Conservation (phyloP, 1,284 basidiomycete genomes). For the Fistulina hepatica region DNA sequence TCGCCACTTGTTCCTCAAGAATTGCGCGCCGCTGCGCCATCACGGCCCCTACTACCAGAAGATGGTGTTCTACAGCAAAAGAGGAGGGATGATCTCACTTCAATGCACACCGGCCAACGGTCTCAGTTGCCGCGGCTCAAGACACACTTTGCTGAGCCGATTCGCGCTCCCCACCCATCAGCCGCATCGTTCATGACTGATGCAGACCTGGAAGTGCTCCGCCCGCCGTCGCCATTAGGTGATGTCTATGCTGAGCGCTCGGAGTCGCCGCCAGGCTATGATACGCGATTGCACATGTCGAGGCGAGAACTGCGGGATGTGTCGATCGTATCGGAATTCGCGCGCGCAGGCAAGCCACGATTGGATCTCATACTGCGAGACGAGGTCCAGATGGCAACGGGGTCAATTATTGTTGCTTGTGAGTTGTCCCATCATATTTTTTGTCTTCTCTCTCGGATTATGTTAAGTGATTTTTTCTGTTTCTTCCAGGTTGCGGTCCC, state of each 20-base stretch:
- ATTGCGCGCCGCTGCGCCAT: too few relatives aligned
- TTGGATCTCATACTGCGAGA: conserved; percentile 55
- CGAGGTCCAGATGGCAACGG: conserved; percentile 48
- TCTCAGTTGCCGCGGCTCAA: too few relatives aligned
- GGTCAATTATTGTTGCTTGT: conserved; percentile 60
- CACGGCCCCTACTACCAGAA: too few relatives aligned
- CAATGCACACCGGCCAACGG: too few relatives aligned
- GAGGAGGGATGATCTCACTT: too few relatives aligned
- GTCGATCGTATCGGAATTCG: conserved; percentile 55
- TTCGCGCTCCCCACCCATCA: too few relatives aligned
- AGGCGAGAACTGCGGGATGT: conserved; percentile 61
- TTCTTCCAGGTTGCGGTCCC: conserved; percentile 74
- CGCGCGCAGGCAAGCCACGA: conserved; percentile 66
- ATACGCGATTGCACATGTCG: conserved; percentile 39
- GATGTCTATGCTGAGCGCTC: conserved; percentile 21
- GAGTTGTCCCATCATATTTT: conserved; percentile 22
- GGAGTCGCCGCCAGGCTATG: conserved; percentile 15
- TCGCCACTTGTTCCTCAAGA: too few relatives aligned
- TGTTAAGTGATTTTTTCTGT: neutral
- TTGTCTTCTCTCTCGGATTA: neutral
- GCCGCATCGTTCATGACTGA: too few relatives aligned
- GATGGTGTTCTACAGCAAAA: too few relatives aligned
- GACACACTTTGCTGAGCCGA: too few relatives aligned
- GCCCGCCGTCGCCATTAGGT: too few relatives aligned
- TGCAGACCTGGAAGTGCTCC: too few relatives aligned